Evolutionary conservation across 2,329 filamentous ascomycete genomes (phyloP), one percentile per base, ranked within the genome.

Genomic region (Remersonia thermophila): DNA sequence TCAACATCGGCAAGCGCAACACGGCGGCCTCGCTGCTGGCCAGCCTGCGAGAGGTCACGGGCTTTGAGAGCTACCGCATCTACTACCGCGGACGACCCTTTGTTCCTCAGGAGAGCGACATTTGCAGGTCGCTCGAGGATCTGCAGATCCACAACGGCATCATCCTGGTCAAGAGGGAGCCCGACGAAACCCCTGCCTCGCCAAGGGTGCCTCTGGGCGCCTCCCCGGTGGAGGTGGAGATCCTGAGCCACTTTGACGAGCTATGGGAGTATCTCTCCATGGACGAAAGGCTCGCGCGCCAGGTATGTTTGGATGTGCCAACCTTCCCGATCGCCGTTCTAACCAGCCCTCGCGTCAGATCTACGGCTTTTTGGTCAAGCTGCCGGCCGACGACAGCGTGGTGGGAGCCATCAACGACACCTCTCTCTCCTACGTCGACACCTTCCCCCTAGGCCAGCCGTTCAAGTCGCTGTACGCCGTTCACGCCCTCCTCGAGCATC

Each of bases 261-360:
- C 61, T 98, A 16, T 94, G 91, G 68, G 71, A 75, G 30, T 81
- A 89, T 50, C 66, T 96, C 36, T 75, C 77, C 44, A 71, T 87
- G 60, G 72, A 83, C 30, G 77, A 87, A 40, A 66, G 62, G 33
- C 61, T 85, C 29, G 77, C 82, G 6, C 65, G 71, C 51, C 77
- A 83, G 63, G 77, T 80, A 63, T 37, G 53, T 13, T 7, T 3
- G 20, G 5, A 23, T 23, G 30, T 33, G 28, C 27, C 30, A 7
- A 14, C 33, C 18, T 4, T 10, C 11, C 27, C 18, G 13, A 9
- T 4, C 7, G 11, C 7, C n/a, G 9, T 6, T 16, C n/a, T 3
- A 10, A 23, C 35, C 38, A n/a, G 38, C 31, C 2, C 14, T 11
- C 6, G 8, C 7, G 15, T 34, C 4, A 74, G 73, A 77, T 86